Conservation (phyloP, 2,329 filamentous ascomycete genomes). For the Diaporthe sp. region DNA sequence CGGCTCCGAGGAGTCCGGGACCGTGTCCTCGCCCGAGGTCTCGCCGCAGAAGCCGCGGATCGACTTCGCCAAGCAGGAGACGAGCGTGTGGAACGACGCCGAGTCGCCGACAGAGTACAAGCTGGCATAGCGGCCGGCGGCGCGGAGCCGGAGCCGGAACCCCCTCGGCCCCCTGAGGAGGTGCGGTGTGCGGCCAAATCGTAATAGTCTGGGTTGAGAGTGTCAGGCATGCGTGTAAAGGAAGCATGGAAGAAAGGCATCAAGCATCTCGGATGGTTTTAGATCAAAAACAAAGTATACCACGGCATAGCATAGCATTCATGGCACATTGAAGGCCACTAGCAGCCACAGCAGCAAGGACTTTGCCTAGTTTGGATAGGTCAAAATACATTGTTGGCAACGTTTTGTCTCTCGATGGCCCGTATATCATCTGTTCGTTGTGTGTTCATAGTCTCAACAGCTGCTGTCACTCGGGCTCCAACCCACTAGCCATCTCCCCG, state of each 20-base stretch:
- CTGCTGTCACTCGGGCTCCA: neutral
- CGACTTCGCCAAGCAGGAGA: conserved; percentile 40
- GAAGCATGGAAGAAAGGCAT: conserved; percentile 27
- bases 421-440: neutral
- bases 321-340: neutral
- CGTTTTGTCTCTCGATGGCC: neutral
- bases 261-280: conserved; percentile 22
- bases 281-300: conserved; percentile 28
- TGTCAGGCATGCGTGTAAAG: neutral
- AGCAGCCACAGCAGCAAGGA: conserved; percentile 16
- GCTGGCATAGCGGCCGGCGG: conserved; percentile 30
- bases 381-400: conserved; percentile 16
- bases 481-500: neutral
- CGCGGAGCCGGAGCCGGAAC: neutral
- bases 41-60: conserved; percentile 36
- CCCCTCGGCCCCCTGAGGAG: conserved; percentile 8
- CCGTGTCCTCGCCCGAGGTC: conserved; percentile 36
- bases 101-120: conserved; percentile 31
- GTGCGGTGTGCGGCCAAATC: neutral
- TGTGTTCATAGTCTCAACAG: neutral
- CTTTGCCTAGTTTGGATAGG: conserved; percentile 32
- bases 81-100: conserved; percentile 39
- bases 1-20: conserved; percentile 35
- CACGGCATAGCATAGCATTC: conserved; percentile 39
- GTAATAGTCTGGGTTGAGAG: neutral